Evolutionary conservation across 2,329 filamentous ascomycete genomes (phyloP), one percentile per base, ranked within the genome.

Genomic region (Chrysoporthe puriensis): DNA sequence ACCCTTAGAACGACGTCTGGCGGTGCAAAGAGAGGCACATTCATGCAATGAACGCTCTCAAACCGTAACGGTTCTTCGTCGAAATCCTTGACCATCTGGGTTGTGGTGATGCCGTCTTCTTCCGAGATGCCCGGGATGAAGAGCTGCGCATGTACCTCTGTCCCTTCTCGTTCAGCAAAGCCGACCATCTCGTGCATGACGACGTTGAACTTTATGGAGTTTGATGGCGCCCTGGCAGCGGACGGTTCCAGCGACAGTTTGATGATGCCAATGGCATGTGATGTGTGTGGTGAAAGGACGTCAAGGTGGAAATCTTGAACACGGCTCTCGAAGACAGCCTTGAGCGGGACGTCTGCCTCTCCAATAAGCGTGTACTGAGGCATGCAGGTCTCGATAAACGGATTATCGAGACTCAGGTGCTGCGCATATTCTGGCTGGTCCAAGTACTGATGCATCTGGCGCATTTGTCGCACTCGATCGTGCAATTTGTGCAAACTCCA

Each of bases 1-100:
- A 97, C 91, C 65, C 96, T 88, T 64, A 99, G 80, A 34, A 89
- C 91, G 0, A 93, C 89, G 59, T 91, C 90, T 32, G 86, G 87
- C 0, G 93, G 88, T 59, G 90, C 91, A 56, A 90, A 91, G 46
- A 97, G 84, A 4, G 94, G 92, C 64, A 99, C 85, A 76, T 93
- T 97, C 93, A 99, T 97, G 78, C 93, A 97, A 82, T 99, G 96
- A 62, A 98, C 94, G 78, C 96, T 99, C 79, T 98, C 95, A 73
- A 99, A 99, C 4, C 92, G 90, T 66, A 99, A 90, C 0, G 94
- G 89, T 0, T 92, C 91, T 78, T 99, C 96, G 73, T 98, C 94
- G 74, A 99, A 99, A 66, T 93, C 93, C 70, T 86, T 90, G 71
- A 97, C 94, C 87, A 97, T 95, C 74, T 96, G 93, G 0, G 95